These are phyloP conservation scores for Penicillium bovifimosum DNA, from an alignment of 495 filamentous ascomycete species.

Conservation along the genomic window DNA sequence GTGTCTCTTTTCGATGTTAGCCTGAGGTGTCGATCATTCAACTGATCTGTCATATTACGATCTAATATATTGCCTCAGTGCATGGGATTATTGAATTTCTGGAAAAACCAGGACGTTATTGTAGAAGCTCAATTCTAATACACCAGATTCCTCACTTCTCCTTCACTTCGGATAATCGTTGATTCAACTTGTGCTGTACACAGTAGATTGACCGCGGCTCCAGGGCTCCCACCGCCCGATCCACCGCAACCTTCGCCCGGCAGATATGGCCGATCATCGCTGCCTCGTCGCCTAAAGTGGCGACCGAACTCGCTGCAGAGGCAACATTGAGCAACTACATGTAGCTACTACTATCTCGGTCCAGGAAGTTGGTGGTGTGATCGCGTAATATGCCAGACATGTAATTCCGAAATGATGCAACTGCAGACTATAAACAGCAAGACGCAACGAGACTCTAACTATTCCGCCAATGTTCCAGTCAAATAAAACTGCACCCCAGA, in stretches of 20 bases:
- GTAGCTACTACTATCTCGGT: neutral
- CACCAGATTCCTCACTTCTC: neutral
- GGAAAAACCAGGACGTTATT: neutral
- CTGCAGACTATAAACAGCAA: neutral
- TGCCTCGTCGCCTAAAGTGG: neutral
- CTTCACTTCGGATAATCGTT: neutral
- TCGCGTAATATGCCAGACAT: neutral
- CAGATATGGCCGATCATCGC: neutral
- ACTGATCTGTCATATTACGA: neutral
- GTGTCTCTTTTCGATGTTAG: neutral
- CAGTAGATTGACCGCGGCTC: neutral
- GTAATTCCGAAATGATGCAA: neutral
- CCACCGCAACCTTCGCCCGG: neutral
- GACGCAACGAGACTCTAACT: slow-evolving; percentile 1
- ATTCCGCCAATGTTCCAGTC: slow-evolving; percentile 3
- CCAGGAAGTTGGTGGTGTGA: no score
- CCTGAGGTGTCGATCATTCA: slow-evolving; percentile 12
- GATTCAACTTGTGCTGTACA: neutral
- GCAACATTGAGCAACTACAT: neutral
- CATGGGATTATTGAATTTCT: slow-evolving; percentile 6
- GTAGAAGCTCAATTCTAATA: neutral
- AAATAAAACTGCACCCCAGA: slow-evolving; percentile 2
- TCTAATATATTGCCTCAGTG: neutral
- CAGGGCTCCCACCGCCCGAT: neutral
- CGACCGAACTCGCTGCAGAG: neutral